Conservation (phyloP, 1,284 basidiomycete genomes). For the Malassezia yamatoensis region DNA sequence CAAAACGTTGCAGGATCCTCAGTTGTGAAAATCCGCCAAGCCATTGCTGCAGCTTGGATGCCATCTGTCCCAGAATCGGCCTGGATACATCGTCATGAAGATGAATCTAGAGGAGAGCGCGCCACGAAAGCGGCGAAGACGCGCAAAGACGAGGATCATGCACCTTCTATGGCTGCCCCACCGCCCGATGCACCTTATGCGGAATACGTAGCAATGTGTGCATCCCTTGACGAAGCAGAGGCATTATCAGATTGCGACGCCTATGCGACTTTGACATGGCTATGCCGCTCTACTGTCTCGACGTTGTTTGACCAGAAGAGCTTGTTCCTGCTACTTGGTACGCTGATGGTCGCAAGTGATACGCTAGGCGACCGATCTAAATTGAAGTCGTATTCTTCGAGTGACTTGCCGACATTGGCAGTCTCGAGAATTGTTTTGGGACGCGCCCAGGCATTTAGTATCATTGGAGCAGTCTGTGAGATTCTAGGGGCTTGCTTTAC, state of each 20-base stretch:
- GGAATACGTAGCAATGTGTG: background rate
- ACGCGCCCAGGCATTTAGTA: slow-evolving; percentile 23
- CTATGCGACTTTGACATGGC: slow-evolving; percentile 1
- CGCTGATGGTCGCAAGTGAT: background rate
- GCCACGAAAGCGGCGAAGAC: background rate
- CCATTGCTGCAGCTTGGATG: background rate
- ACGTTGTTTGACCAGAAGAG: background rate
- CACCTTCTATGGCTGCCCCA: background rate
- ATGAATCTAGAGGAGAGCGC: background rate
- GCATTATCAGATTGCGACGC: background rate
- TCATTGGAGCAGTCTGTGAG: slow-evolving; percentile 32
- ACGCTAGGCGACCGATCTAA: background rate
- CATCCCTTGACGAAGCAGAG: background rate
- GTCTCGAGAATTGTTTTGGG: background rate
- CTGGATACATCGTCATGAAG: background rate
- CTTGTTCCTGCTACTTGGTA: slow-evolving; percentile 4
- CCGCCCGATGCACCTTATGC: background rate
- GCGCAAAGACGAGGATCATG: background rate
- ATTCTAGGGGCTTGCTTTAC: slow-evolving; percentile 27
- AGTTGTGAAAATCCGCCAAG: background rate
- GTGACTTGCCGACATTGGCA: background rate
- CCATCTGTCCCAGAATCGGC: background rate
- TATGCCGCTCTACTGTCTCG: background rate
- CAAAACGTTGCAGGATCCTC: slow-evolving; percentile 4
- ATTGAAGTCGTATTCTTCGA: background rate